Evolutionary conservation across 306 rosid genomes (phyloP), one percentile per base, ranked within the genome.

Genomic region (Citrullus colocynthis): DNA sequence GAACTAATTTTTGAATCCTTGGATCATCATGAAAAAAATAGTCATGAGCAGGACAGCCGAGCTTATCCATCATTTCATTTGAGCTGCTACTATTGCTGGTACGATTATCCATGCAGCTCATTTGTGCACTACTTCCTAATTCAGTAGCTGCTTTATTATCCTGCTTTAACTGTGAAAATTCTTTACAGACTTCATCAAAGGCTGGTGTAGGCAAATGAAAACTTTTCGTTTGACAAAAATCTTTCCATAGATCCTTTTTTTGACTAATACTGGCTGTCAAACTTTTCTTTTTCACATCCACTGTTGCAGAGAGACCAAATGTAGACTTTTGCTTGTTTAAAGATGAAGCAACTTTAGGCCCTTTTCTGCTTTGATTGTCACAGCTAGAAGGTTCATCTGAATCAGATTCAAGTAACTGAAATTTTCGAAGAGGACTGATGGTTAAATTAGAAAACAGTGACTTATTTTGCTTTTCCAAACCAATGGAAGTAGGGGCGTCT

Each of bases 401-500:
- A 75, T 93, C 97, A 16, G 95, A 91, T 80, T 91, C 93, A 83
- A 90, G 66, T 82, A 91, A 85, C 59, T 88, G 93, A 80, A 94
- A 94, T 84, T 79, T 89, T 51, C 95, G 90, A 74, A 95, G 90
- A 75, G 98, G 97, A 82, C 98, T 92, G 51, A 83, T 60, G 6
- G 88, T 87, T 73, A 88, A 83, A 80, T 85, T 84, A 1, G 93
- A 86, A 83, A 91, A 90, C 78, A 85, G 28, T 11, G 78, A 79
- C 36, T 78, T 89, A 14, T 60, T 80, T 78, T 48, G 42, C 62
- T 81, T 80, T 79, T 89, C 89, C 79, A 79, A 69, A 74, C 61
- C 67, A 30, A 70, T 55, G 21, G 91, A 88, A 86, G 80, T 63
- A 10, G 88, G 69, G 48, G 75, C 54, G 74, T 83, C 89, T 16